A percentile compares a stretch with the other conserved stretches of the same genome.
Conservation (phyloP, 768 basidiomycete species). For the Tylopilus subfusipes region DNA sequence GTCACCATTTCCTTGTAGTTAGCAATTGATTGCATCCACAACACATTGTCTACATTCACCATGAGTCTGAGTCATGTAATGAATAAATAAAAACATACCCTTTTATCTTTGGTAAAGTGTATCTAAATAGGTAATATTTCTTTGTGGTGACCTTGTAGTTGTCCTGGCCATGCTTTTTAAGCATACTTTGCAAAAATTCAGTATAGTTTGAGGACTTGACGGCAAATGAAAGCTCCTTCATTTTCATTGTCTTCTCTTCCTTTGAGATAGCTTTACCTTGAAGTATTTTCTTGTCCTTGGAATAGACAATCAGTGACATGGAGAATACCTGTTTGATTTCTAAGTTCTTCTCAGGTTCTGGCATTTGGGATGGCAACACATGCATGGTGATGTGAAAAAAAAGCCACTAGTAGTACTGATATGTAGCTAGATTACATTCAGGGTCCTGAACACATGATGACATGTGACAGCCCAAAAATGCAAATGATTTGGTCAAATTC, state of each 20-base stretch:
- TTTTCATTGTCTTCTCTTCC: not conserved
- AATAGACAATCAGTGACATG: not conserved
- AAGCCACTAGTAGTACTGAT: not conserved
- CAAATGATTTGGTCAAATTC: not conserved
- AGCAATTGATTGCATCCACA: no score
- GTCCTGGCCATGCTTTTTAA: not conserved
- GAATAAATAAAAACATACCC: no score
- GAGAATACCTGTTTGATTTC: not conserved
- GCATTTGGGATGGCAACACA: not conserved
- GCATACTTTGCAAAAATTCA: not conserved
- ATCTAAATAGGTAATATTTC: not conserved
- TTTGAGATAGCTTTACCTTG: not conserved
- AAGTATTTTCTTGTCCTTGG: conserved; percentile 4
- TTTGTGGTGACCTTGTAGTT: not conserved
- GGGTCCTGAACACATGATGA: not conserved
- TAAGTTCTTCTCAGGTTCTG: not conserved
- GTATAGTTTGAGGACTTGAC: not conserved
- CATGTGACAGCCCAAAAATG: not conserved
- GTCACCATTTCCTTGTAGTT: not conserved
- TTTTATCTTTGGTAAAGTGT: not conserved
- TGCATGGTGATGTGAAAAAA: not conserved
- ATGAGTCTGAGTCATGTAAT: no score
- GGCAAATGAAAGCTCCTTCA: not conserved
- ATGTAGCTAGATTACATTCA: not conserved
- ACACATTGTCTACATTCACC: no score